A percentile compares a stretch with the other conserved stretches of the same genome.
Evolutionary conservation across 2,329 filamentous ascomycete genomes (phyloP).

Genomic region (Colletotrichum sp.): DNA sequence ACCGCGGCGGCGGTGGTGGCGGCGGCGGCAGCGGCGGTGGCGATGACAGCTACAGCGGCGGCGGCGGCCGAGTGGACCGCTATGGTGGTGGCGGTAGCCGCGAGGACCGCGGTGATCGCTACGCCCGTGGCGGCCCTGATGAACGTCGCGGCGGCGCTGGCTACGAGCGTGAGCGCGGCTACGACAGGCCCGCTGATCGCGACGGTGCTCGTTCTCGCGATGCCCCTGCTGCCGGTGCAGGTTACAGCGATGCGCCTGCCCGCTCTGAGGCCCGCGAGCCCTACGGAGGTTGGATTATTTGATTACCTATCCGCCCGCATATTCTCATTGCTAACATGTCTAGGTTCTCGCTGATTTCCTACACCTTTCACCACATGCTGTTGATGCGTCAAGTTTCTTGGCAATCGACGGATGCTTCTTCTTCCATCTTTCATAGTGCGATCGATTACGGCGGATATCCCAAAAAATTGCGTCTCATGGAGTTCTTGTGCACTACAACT

Average conservation of each 20-base stretch:
- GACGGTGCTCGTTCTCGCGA: constrained; percentile 46
- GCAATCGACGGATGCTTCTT: neutral
- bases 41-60: constrained; percentile 33
- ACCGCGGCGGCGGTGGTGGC: constrained; percentile 49
- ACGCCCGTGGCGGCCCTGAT: constrained; percentile 46
- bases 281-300: constrained; percentile 45
- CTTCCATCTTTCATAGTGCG: constrained; percentile 12
- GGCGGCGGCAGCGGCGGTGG: constrained; percentile 46
- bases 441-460: constrained; percentile 22
- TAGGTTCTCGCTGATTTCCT: constrained; percentile 31
- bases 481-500: constrained; percentile 24
- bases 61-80: constrained; percentile 46
- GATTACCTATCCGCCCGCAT: neutral
- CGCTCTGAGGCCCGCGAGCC: constrained; percentile 49
- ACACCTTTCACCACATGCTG: neutral
- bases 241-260: constrained; percentile 46
- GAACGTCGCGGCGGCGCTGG: constrained; percentile 40
- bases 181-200: constrained; percentile 34
- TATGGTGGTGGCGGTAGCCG: constrained; percentile 41
- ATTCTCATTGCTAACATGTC: neutral
- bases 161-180: constrained; percentile 55
- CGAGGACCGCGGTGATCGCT: constrained; percentile 47
- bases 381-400: neutral
- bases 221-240: constrained; percentile 37
- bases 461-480: constrained; percentile 22